Base-by-base conservation (phyloP, 768 basidiomycete species). In the Pulveroboletus sp. region DNA sequence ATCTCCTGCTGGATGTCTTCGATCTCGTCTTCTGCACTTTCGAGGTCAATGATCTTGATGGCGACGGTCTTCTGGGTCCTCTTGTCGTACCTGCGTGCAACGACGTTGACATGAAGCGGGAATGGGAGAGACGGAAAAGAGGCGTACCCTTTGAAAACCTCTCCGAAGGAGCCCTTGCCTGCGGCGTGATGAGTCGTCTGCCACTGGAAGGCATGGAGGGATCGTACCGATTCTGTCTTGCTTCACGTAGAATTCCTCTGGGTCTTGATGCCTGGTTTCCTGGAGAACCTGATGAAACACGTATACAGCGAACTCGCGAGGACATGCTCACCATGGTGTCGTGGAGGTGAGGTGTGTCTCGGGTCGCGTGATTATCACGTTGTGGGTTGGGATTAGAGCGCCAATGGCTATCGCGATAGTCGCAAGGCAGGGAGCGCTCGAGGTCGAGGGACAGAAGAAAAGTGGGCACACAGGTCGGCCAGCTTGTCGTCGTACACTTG, bases 1-100 rank as follows among this genome's bases (percentile, higher is more conserved):
- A 99, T 98, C 69, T 99, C 97, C 67, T 97, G 92, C 61, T 98
- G 93, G 51, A 99, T 98, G 72, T 98, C 97, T 68, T 98, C 97
- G 64, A 98, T 97, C 74, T 99, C 97, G 65, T 99, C 97, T 69
- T 98, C 97, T 43, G 97, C 97, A 64, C 90, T 93, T 71, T 99
- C 97, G 27, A 99, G 81, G 75, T 98, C 94, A 67, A 99, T 98
- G 60, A 98, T 95, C 84, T 94, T 99, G 76, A 99, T 98, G 38
- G 97, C 97, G 21, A 99, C 97, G 1, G 95, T 94, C 74, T 87
- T 88, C 68, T 94, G 90, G 21, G 94, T 97, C 50, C 92, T 80
- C 66, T 92, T 92, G 72, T 98, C 94, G 62, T 90, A 97, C 49
- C 94, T 97, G 58, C 6, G 19, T 21, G 41, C 24, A 27, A 23